Base-by-base conservation (phyloP, 169 alveolate genomes). In the Cryptosporidium meleagridis region DNA sequence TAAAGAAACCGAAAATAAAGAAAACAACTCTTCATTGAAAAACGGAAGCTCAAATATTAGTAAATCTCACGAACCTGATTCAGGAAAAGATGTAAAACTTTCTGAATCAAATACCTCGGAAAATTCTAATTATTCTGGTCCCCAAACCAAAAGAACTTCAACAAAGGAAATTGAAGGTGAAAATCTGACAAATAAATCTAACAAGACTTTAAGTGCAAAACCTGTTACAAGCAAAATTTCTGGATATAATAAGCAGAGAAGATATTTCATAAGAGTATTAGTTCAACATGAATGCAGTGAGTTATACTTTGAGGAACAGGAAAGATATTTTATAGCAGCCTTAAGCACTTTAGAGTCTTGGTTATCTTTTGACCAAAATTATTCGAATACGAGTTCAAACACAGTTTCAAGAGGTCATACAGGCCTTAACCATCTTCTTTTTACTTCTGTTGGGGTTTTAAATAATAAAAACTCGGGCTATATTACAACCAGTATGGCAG, bases 401-500 rank as follows among this genome's bases (percentile, higher is more conserved):
- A 33, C 73, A 26, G 59, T 45, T 7, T 26, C 68, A 48, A 53
- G 85, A 26, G 68, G 69, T 12, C 16, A 48, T 0, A 37, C 69
- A 10, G 86, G 86, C 2, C 14, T 73, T 58, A 37, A 73, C 37
- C 86, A 73, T 58, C 45, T 73, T 33, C 55, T 73, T 21, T 73
- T 73, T 58, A 73, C 86, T 2, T 73, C 86, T 12, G 59, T 73
- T 33, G 86, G 86, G 16, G 41, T 73, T 31, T 58, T 73, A 68
- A 73, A 48, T 37, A 61, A 73, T 37, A 73, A 55, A 29, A 73
- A 73, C 70, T 73, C 86, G 0, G 86, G 86, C 12, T 73, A 53
- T 18, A 73, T 73, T 10, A 73, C 86, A 33, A 53, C 91, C 2
- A 87, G 85, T 18, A 69, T 80, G 85, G 70, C 85, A 31, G 93